Conservation (phyloP, 2,329 filamentous ascomycete genomes). For the Aspergillus tanneri region DNA sequence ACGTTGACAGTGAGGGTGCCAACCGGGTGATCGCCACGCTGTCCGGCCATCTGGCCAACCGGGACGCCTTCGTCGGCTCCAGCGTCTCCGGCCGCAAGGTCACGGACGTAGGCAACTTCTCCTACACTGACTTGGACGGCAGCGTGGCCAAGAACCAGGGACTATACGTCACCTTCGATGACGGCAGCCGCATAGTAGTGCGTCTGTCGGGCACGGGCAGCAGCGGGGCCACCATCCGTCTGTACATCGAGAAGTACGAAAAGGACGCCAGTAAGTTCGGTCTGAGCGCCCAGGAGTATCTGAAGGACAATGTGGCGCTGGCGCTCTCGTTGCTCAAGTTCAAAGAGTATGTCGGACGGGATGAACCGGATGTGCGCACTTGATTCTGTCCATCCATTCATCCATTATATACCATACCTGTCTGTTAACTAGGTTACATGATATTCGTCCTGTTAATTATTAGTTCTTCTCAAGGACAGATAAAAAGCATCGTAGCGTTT, state of each 20-base stretch:
- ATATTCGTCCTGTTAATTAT: not conserved
- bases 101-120: slow-evolving; percentile 88
- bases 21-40: slow-evolving; percentile 85
- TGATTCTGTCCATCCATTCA: slow-evolving; percentile 53
- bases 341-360: slow-evolving; percentile 87
- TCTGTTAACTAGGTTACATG: not conserved
- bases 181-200: slow-evolving; percentile 91
- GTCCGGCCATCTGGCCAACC: slow-evolving; percentile 70
- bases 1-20: slow-evolving; percentile 86
- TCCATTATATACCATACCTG: no score
- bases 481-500: not conserved
- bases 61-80: slow-evolving; percentile 76
- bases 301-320: slow-evolving; percentile 84
- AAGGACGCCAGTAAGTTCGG: slow-evolving; percentile 74
- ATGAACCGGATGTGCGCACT: slow-evolving; percentile 95
- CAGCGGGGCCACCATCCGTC: slow-evolving; percentile 89
- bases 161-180: slow-evolving; percentile 89
- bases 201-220: slow-evolving; percentile 93
- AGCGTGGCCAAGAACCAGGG: slow-evolving; percentile 95
- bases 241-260: slow-evolving; percentile 97
- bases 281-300: slow-evolving; percentile 86
- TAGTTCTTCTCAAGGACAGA: not conserved
- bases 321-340: slow-evolving; percentile 85
- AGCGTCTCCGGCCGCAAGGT: slow-evolving; percentile 80
- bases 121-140: slow-evolving; percentile 97